Conservation (phyloP, 768 basidiomycete genomes). For the Crepidotus variabilis region DNA sequence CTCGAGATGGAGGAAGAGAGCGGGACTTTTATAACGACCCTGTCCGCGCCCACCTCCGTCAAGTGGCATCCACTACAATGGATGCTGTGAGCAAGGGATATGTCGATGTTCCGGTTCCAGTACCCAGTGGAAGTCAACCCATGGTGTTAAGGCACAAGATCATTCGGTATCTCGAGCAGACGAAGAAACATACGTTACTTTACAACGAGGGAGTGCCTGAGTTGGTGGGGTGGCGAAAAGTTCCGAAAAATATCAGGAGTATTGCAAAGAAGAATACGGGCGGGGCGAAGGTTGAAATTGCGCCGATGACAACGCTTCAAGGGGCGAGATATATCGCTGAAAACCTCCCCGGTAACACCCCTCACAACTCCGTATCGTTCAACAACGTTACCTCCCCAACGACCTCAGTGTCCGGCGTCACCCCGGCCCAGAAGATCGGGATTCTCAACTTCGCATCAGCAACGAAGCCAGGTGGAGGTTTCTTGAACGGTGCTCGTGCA, state of each 20-base stretch:
- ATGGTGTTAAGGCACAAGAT: constrained; percentile 1
- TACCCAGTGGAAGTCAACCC: not conserved
- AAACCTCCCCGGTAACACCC: constrained; percentile 9
- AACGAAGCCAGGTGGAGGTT: constrained; percentile 66
- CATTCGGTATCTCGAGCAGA: not conserved
- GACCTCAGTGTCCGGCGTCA: not conserved
- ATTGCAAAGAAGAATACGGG: not conserved
- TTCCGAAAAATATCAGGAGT: not conserved
- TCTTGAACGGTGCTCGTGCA: constrained; percentile 55
- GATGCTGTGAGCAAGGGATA: constrained; percentile 4
- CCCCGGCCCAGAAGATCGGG: constrained; percentile 35
- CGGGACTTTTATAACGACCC: not conserved
- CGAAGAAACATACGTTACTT: constrained; percentile 1
- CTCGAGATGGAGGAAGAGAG: not conserved
- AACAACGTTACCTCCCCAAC: not conserved
- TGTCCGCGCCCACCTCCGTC: not conserved
- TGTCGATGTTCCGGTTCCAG: not conserved
- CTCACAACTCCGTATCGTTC: not conserved
- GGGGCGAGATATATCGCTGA: constrained; percentile 40
- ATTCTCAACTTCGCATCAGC: constrained; percentile 74
- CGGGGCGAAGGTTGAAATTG: not conserved
- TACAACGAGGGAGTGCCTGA: constrained; percentile 2
- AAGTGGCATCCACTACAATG: constrained; percentile 3
- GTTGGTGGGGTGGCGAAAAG: not conserved
- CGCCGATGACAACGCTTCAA: constrained; percentile 47